Evolutionary conservation across 257 asterid species (phyloP).

Genomic region (Ajuga chamaepitys): DNA sequence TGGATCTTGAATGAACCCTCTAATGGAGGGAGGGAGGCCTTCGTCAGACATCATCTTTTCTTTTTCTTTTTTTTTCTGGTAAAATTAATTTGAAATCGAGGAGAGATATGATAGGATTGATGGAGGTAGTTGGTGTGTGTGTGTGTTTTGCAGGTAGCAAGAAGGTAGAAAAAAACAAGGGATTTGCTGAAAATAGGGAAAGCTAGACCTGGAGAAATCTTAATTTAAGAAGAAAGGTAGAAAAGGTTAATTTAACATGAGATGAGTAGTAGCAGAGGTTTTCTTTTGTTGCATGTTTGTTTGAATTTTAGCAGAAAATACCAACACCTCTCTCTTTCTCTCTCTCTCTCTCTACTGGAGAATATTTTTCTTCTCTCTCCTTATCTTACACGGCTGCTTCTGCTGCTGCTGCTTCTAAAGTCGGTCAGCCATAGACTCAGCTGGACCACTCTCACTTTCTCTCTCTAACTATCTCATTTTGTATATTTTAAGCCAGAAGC

Average conservation of each 20-base stretch:
- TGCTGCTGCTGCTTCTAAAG: slow-evolving; percentile 37
- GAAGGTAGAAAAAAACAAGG: slow-evolving; percentile 27
- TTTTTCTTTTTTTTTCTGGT: no score
- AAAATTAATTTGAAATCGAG: background rate
- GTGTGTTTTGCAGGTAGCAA: slow-evolving; percentile 1
- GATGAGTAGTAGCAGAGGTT: slow-evolving; percentile 3
- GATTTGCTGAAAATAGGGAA: slow-evolving; percentile 38
- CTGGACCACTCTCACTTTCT: slow-evolving; percentile 53
- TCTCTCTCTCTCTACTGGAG: slow-evolving; percentile 13
- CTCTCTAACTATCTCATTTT: background rate
- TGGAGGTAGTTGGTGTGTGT: background rate
- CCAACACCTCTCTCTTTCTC: slow-evolving; percentile 15
- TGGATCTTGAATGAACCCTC: slow-evolving; percentile 66
- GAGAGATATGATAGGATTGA: background rate
- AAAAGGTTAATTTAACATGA: background rate
- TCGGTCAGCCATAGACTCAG: slow-evolving; percentile 76
- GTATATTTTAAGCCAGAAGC: background rate
- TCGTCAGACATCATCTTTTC: slow-evolving; percentile 56
- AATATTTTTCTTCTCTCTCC: slow-evolving; percentile 27
- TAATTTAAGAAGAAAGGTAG: slow-evolving; percentile 4
- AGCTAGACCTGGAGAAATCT: slow-evolving; percentile 9
- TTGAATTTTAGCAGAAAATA: slow-evolving; percentile 43
- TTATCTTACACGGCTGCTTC: slow-evolving; percentile 48
- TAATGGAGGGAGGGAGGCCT: slow-evolving; percentile 50
- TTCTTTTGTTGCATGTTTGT: slow-evolving; percentile 24